Evolutionary conservation across 2,329 filamentous ascomycete species (phyloP), one percentile per base, ranked within the genome.

Genomic region (Emericellopsis cladophorae): DNA sequence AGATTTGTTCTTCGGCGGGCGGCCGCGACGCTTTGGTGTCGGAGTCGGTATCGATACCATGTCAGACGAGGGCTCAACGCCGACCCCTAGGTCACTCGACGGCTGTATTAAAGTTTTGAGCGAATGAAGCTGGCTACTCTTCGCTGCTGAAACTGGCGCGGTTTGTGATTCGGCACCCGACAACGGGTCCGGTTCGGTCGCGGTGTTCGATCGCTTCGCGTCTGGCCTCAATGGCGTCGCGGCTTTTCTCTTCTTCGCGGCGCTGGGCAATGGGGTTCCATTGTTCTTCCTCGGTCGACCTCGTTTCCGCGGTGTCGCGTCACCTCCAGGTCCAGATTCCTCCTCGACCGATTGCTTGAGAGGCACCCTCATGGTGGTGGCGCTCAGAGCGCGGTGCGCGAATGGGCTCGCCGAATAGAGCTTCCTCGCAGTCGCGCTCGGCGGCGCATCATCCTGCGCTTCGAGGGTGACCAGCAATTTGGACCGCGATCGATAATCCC

Each of bases 391-490:
- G 31, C 32, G 33, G 34, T 18, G 21, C 35, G 24, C 32, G 31
- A 40, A 39, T 12, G 67, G 61, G 4, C 66, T 67, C 5, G 65
- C 57, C 23, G 58, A 61, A 49, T 72, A 71, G 14, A 71, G 54
- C 43, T 57, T 61, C 31, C 66, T 58, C 43, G 60, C 56, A 41
- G 57, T 48, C 48, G 54, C 51, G 46, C 50, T 43, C 54, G 53
- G 38, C 43, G 58, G 47, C 50, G 57, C 46, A 33, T 60, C 58
- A 40, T 56, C 49, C 1, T 68, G 66, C 3, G 71, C 67, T 53
- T 77, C 72, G 40, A 76, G 70, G 9, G 74, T 76, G 40, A 76
- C 71, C 36, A 65, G 59, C 35, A 77, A 60, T 43, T 62, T 66
- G 52, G 75, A 70, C 3, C 72, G 70, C 37, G 70, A 64, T 36